Conservation (phyloP, 2,329 filamentous ascomycete genomes). For the Neopestalotiopsis sp. region DNA sequence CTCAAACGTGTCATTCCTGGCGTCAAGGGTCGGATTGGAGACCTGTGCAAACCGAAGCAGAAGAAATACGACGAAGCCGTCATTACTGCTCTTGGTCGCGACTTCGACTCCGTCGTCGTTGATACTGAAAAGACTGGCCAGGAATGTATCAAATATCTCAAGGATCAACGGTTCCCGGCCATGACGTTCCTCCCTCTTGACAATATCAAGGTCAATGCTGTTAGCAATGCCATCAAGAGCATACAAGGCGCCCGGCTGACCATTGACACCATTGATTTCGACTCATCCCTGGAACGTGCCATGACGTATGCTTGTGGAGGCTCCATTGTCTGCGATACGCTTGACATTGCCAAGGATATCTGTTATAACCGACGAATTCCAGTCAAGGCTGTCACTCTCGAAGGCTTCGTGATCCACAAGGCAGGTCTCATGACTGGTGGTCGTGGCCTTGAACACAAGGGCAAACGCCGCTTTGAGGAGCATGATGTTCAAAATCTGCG, state of each 20-base stretch:
- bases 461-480: slow-evolving; percentile 86
- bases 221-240: slow-evolving; percentile 90
- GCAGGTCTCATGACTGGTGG: slow-evolving; percentile 97
- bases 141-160: slow-evolving; percentile 93
- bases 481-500: slow-evolving; percentile 86
- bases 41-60: slow-evolving; percentile 94
- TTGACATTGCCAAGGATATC: slow-evolving; percentile 86
- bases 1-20: slow-evolving; percentile 92
- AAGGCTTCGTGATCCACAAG: slow-evolving; percentile 97
- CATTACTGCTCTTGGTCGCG: slow-evolving; percentile 86
- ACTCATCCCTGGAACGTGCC: slow-evolving; percentile 84
- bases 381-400: slow-evolving; percentile 92
- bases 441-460: slow-evolving; percentile 76
- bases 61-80: slow-evolving; percentile 96
- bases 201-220: slow-evolving; percentile 92
- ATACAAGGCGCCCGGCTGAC: slow-evolving; percentile 86
- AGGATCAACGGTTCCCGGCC: slow-evolving; percentile 84
- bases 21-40: slow-evolving; percentile 87
- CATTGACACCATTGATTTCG: slow-evolving; percentile 96
- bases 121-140: slow-evolving; percentile 94
- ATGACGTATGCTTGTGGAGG: slow-evolving; percentile 96
- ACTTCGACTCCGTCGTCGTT: slow-evolving; percentile 94
- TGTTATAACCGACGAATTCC: slow-evolving; percentile 85
- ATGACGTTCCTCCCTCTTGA: slow-evolving; percentile 96
- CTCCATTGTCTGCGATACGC: slow-evolving; percentile 89